These are phyloP conservation scores for Coffea canephora DNA, from an alignment of 257 asterid species.

Conservation along the genomic window DNA sequence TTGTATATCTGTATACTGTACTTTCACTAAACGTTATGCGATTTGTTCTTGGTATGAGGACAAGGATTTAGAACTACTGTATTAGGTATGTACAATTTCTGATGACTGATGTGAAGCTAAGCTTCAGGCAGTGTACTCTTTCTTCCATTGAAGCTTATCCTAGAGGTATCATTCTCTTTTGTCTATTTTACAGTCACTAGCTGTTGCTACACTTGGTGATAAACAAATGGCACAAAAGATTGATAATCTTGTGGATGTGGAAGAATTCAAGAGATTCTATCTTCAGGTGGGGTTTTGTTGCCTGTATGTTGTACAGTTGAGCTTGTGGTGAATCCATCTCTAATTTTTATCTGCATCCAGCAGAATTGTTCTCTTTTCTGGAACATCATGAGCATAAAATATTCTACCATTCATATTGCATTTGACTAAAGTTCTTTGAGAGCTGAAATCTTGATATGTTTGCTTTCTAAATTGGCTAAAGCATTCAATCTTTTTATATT, in stretches of 20 bases:
- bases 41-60: not conserved
- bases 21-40: not conserved
- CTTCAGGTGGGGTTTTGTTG: slow-evolving; percentile 66
- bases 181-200: slow-evolving; percentile 57
- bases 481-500: not conserved
- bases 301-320: slow-evolving; percentile 6
- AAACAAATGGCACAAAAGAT: slow-evolving; percentile 90
- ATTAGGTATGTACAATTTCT: not conserved
- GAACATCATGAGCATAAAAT: not conserved
- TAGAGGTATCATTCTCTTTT: slow-evolving; percentile 2
- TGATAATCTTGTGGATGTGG: slow-evolving; percentile 93
- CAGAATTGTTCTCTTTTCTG: not conserved
- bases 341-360: not conserved
- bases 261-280: slow-evolving; percentile 94
- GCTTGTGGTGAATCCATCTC: slow-evolving; percentile 4
- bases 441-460: not conserved
- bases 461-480: not conserved
- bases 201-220: slow-evolving; percentile 97
- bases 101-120: not conserved
- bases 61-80: not conserved
- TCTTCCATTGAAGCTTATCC: not conserved
- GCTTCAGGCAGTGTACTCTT: not conserved
- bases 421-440: not conserved
- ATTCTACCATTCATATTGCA: not conserved
- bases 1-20: not conserved